A percentile compares a stretch with the other conserved stretches of the same genome.
These are phyloP conservation scores for Thecaphora thlaspeos DNA, from an alignment of 1,284 basidiomycete species.

Conservation along the genomic window DNA sequence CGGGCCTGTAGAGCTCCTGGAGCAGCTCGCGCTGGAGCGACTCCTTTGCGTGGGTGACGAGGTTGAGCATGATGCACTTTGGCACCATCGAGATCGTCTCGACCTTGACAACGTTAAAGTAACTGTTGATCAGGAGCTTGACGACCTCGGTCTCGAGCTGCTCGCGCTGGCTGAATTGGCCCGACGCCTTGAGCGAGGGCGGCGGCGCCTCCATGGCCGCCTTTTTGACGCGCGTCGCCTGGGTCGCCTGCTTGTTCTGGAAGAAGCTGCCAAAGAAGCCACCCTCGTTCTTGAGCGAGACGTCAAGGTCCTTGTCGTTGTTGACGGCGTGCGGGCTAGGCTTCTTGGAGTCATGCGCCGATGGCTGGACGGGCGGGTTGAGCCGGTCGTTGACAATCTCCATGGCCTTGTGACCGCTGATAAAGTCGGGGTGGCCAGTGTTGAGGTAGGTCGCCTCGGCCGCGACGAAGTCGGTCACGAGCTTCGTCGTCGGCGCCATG, in stretches of 20 bases:
- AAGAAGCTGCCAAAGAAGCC: no score
- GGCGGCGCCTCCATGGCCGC: conserved; percentile 85
- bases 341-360: no score
- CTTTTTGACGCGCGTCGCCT: no score
- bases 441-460: conserved; percentile 99
- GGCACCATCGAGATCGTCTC: conserved; percentile 99
- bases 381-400: no score
- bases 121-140: conserved; percentile 64
- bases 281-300: no score
- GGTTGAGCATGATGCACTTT: conserved; percentile 83
- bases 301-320: no score
- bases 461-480: conserved; percentile 89
- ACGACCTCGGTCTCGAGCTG: conserved; percentile 99
- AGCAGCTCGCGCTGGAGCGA: conserved; percentile 84
- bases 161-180: conserved; percentile 90
- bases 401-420: no score
- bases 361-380: no score
- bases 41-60: conserved; percentile 90
- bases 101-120: conserved; percentile 72
- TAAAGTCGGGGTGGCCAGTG: conserved; percentile 89
- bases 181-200: conserved; percentile 83
- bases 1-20: conserved; percentile 54
- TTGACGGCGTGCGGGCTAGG: no score
- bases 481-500: conserved; percentile 91
- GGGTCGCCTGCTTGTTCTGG: no score